Conservation (phyloP, 805 yeast species). For the Yarrowia sp. region DNA sequence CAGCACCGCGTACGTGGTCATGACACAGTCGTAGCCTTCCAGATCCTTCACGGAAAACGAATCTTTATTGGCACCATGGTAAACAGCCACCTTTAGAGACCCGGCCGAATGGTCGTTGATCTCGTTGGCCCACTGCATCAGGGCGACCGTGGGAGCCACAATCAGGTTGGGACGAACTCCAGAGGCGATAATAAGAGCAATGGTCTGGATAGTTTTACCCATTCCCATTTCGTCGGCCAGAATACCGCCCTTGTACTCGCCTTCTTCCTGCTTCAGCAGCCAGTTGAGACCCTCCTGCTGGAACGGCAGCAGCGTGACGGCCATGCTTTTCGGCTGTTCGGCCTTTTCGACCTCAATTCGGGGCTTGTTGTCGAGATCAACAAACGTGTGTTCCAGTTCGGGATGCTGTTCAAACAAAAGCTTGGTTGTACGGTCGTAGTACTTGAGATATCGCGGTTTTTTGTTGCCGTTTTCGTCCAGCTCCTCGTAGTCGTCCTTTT, state of each 20-base stretch:
- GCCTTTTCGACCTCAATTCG: constrained; percentile 55
- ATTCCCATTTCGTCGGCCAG: constrained; percentile 99
- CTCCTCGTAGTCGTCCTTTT: constrained; percentile 28
- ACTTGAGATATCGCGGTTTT: constrained; percentile 39
- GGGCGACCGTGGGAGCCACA: constrained; percentile 97
- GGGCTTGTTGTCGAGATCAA: constrained; percentile 61
- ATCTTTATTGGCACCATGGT: constrained; percentile 84
- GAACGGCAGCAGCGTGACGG: constrained; percentile 78
- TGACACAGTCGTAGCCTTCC: constrained; percentile 70
- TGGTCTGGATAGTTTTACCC: constrained; percentile 98
- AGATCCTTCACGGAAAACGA: constrained; percentile 56
- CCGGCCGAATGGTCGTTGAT: constrained; percentile 84
- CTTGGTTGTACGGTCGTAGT: constrained; percentile 65
- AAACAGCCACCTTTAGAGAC: constrained; percentile 69
- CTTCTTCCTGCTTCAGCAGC: constrained; percentile 81
- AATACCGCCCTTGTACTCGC: constrained; percentile 82
- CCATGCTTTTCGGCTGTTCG: constrained; percentile 79
- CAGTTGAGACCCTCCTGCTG: constrained; percentile 93
- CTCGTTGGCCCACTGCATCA: constrained; percentile 97
- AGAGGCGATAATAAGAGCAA: constrained; percentile 81
- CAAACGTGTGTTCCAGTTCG: constrained; percentile 73
- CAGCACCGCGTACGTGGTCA: constrained; percentile 91
- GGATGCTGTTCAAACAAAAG: constrained; percentile 80
- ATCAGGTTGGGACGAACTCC: constrained; percentile 79
- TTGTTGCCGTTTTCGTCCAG: constrained; percentile 3